These are phyloP conservation scores for Cornus controversa DNA, from an alignment of 148 eudicot genomes.

Conservation along the genomic window DNA sequence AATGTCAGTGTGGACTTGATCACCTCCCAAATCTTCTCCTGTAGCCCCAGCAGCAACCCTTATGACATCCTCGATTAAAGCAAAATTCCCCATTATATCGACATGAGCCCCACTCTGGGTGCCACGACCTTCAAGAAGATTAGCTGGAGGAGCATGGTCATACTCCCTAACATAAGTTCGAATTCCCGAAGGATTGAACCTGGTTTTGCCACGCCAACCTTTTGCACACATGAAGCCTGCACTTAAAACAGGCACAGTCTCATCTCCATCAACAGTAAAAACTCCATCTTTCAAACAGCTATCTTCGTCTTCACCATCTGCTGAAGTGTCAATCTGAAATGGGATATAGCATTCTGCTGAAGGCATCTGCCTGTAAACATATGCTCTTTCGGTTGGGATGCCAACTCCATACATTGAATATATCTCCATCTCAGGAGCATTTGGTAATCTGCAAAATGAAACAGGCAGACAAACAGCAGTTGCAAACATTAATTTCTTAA, in stretches of 20 bases:
- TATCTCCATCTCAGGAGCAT: constrained; percentile 97
- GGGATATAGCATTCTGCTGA: constrained; percentile 81
- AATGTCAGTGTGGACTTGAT: constrained; percentile 75
- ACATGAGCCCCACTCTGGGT: constrained; percentile 97
- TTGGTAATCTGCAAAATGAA: constrained; percentile 64
- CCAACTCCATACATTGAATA: constrained; percentile 87
- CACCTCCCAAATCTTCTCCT: constrained; percentile 89
- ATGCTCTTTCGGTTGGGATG: constrained; percentile 88
- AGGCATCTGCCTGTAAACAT: constrained; percentile 62
- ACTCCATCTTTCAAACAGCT: constrained; percentile 70
- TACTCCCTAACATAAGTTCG: constrained; percentile 67
- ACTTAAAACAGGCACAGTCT: constrained; percentile 88
- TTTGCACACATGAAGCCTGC: constrained; percentile 94
- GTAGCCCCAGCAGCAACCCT: constrained; percentile 85
- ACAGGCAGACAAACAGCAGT: background rate
- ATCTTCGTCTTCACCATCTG: constrained; percentile 45
- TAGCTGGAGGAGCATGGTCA: constrained; percentile 88
- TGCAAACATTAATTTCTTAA: background rate
- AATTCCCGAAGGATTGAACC: constrained; percentile 86
- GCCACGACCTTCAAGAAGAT: constrained; percentile 87
- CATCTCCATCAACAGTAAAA: constrained; percentile 75
- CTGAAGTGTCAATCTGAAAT: constrained; percentile 74
- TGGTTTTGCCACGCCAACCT: constrained; percentile 95
- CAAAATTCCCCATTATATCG: constrained; percentile 94
- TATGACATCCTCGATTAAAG: constrained; percentile 84